These are phyloP conservation scores for Phytophthora foliorum DNA, from an alignment of 352 stramenopile genomes.

Conservation along the genomic window DNA sequence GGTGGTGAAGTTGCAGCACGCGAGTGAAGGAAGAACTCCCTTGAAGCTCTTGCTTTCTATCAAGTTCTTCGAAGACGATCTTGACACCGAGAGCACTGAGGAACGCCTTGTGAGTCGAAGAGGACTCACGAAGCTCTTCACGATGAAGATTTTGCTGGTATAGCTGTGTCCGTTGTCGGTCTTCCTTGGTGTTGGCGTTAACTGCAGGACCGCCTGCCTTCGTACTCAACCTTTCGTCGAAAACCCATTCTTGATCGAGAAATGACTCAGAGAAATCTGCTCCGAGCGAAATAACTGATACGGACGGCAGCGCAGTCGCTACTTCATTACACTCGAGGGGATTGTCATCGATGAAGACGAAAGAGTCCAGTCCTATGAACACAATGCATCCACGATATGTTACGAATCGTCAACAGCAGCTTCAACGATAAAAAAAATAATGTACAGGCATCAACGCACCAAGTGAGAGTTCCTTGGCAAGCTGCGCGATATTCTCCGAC, in stretches of 20 bases:
- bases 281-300: slow-evolving; percentile 63
- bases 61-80: slow-evolving; percentile 68
- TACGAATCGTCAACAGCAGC: background rate
- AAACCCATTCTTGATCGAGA: slow-evolving; percentile 64
- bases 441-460: slow-evolving; percentile 26
- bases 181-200: slow-evolving; percentile 47
- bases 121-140: slow-evolving; percentile 37
- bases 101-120: slow-evolving; percentile 61
- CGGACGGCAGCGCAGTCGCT: slow-evolving; percentile 45
- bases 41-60: slow-evolving; percentile 24
- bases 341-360: slow-evolving; percentile 84
- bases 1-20: slow-evolving; percentile 72
- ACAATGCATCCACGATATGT: background rate
- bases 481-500: slow-evolving; percentile 62
- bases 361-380: slow-evolving; percentile 60
- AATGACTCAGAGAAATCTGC: slow-evolving; percentile 41
- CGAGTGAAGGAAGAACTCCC: slow-evolving; percentile 44
- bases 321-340: slow-evolving; percentile 78
- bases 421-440: background rate
- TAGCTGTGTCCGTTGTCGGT: slow-evolving; percentile 56
- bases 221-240: slow-evolving; percentile 40
- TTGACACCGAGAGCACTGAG: slow-evolving; percentile 74
- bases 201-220: slow-evolving; percentile 3
- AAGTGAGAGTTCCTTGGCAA: slow-evolving; percentile 65
- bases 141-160: slow-evolving; percentile 70